phyloP scores from a whole-genome alignment of 2,329 filamentous ascomycete species.

The Xylaria multiplex region DNA sequence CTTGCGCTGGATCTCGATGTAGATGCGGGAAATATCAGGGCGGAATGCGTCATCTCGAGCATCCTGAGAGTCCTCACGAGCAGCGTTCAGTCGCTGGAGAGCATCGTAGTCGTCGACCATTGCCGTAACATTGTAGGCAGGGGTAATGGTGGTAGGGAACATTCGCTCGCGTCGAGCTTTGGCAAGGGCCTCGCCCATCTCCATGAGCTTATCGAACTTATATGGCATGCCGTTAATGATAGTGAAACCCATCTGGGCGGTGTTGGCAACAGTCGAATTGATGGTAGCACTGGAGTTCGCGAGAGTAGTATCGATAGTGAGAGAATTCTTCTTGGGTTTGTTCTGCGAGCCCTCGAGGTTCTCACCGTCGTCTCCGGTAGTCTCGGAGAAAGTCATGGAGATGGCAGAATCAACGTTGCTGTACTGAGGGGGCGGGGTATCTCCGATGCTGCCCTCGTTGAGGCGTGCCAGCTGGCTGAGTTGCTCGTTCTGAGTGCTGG shows the following conservation, averaged over 20 bases:
- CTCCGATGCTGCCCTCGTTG: not conserved
- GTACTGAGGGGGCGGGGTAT: not conserved
- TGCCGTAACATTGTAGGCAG: slow-evolving; percentile 43
- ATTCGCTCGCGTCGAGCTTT: slow-evolving; percentile 48
- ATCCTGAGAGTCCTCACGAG: slow-evolving; percentile 37
- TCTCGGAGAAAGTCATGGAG: slow-evolving; percentile 20
- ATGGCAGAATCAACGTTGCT: slow-evolving; percentile 19
- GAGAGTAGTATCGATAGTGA: not conserved
- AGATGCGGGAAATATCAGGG: slow-evolving; percentile 38
- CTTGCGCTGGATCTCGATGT: slow-evolving; percentile 49
- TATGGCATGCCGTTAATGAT: slow-evolving; percentile 30
- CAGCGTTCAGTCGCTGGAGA: slow-evolving; percentile 44
- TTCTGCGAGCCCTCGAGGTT: not conserved
- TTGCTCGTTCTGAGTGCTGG: not conserved
- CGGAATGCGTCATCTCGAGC: slow-evolving; percentile 37
- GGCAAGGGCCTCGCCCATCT: slow-evolving; percentile 48
- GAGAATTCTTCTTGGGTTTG: not conserved
- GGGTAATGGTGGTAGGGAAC: slow-evolving; percentile 49
- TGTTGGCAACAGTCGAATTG: not conserved
- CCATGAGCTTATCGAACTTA: slow-evolving; percentile 36
- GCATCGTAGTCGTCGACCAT: slow-evolving; percentile 49
- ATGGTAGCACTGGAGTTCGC: not conserved
- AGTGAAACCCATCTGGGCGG: not conserved
- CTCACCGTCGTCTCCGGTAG: not conserved
- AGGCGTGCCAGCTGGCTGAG: not conserved